Percentiles rank a stretch among this genome's conserved stretches.
phyloP scores from a whole-genome alignment of 306 rosid species.

The Quercus parvula region DNA sequence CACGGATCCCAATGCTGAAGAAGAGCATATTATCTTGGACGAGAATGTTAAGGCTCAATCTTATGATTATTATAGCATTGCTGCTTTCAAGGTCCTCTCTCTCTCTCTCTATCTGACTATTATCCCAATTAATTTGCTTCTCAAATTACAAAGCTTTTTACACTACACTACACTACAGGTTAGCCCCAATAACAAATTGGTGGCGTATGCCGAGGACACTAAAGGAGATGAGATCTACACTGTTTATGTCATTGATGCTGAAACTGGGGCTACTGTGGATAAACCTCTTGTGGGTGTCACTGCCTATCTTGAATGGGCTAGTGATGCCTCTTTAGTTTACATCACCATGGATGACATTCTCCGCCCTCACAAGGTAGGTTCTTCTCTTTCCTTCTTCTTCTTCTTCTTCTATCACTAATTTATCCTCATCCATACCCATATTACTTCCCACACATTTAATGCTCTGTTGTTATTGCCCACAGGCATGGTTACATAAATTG shows the following conservation, averaged over 20 bases:
- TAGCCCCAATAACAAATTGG: constrained; percentile 75
- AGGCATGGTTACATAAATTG: constrained; percentile 91
- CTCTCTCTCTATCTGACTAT: too few relatives aligned
- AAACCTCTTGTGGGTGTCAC: constrained; percentile 57
- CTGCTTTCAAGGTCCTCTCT: constrained; percentile 34
- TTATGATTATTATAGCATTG: constrained; percentile 59
- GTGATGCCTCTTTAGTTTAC: constrained; percentile 64
- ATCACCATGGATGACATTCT: constrained; percentile 83
- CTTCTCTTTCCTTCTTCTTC: constrained; percentile 2
- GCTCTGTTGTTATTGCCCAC: constrained; percentile 6
- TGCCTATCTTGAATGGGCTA: constrained; percentile 71
- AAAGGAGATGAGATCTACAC: constrained; percentile 92
- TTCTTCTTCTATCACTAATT: not conserved
- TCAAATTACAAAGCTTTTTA: too few relatives aligned
- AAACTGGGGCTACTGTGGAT: constrained; percentile 60
- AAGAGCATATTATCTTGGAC: constrained; percentile 72
- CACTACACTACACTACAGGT: constrained; percentile 14
- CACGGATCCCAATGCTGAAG: constrained; percentile 54
- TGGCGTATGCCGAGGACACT: constrained; percentile 91
- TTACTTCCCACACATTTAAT: not conserved
- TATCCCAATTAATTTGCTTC: too few relatives aligned
- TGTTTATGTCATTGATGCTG: constrained; percentile 65
- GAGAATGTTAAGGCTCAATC: constrained; percentile 74
- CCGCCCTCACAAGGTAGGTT: constrained; percentile 80
- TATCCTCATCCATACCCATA: not conserved